phyloP scores from a whole-genome alignment of 176 grass and related monocot species.

The Cymbopogon citratus region DNA sequence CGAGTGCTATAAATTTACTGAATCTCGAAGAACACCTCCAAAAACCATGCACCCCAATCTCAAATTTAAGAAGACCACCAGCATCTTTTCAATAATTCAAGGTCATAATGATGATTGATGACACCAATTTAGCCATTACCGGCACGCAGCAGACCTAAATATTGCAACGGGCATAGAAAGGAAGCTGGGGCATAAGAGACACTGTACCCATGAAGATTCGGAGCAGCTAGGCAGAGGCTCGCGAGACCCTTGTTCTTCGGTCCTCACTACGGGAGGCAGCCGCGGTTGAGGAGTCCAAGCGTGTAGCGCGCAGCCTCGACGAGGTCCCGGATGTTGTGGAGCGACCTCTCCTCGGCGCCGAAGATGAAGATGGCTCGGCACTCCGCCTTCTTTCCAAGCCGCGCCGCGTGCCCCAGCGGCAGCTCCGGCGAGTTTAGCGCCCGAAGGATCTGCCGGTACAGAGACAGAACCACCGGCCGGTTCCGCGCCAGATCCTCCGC shows the following conservation, averaged over 20 bases:
- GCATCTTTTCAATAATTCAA: too few relatives aligned
- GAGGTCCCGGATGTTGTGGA: constrained; percentile 82
- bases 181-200: not conserved
- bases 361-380: constrained; percentile 76
- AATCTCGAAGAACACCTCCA: too few relatives aligned
- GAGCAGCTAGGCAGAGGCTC: not conserved
- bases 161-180: not conserved
- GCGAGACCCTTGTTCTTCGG: not conserved
- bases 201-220: not conserved
- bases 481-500: constrained; percentile 60
- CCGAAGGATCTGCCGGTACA: constrained; percentile 81
- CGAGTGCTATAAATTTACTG: not conserved
- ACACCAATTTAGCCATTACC: not conserved
- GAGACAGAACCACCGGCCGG: constrained; percentile 50
- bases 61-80: not conserved
- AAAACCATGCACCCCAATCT: not conserved
- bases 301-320: constrained; percentile 66
- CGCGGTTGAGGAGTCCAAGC: constrained; percentile 58
- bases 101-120: too few relatives aligned
- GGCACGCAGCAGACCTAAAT: not conserved
- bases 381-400: constrained; percentile 80
- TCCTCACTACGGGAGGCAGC: constrained; percentile 53
- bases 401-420: constrained; percentile 54
- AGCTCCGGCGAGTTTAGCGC: constrained; percentile 67
- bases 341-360: constrained; percentile 64